Base-by-base conservation (phyloP, 345 rosid species). In the Aegle marmelos region DNA sequence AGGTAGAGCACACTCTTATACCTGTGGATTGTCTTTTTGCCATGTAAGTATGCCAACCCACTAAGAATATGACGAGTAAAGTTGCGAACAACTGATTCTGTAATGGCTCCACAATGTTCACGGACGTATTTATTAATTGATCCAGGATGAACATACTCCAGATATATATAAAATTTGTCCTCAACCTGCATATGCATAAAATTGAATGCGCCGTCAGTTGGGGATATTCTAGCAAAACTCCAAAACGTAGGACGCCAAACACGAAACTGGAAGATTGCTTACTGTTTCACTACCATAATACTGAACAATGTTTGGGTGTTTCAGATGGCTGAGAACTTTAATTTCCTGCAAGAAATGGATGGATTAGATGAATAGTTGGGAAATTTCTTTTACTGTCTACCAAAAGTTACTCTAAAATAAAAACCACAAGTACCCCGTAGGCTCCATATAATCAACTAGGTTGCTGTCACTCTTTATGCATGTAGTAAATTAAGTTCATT, bases 271-370 rank as follows among this genome's bases (percentile, higher is more conserved):
- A 78, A 74, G 61, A 60, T 71, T 76, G 89, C 99, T 89, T 79
- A 96, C 99, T 82, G 84, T 92, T 87, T 94, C 99, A 83, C 99
- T 96, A 67, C 99, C 99, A 79, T 91, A 92, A 81, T 96, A 96
- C 87, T 94, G 99, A 85, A 96, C 99, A 76, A 94, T 96, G 81
- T 96, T 96, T 33, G 91, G 97, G 85, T 96, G 99, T 81, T 94
- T 92, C 77, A 96, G 88, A 41, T 88, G 91, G 89, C 97, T 92
- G 78, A 94, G 97, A 85, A 96, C 89, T 84, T 89, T 90, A 64
- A 96, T 96, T 80, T 96, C 99, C 98, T 95, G 89, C 74, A 80
- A 83, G 48, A 54, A 50, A 79, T 71, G 66, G 25, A 69, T 58
- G 48, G 73, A 76, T 80, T 31, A 82, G 77, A 36, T 25, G 34